These are phyloP conservation scores for Schwanniomyces sp. DNA, from an alignment of 805 yeast genomes.

Conservation along the genomic window DNA sequence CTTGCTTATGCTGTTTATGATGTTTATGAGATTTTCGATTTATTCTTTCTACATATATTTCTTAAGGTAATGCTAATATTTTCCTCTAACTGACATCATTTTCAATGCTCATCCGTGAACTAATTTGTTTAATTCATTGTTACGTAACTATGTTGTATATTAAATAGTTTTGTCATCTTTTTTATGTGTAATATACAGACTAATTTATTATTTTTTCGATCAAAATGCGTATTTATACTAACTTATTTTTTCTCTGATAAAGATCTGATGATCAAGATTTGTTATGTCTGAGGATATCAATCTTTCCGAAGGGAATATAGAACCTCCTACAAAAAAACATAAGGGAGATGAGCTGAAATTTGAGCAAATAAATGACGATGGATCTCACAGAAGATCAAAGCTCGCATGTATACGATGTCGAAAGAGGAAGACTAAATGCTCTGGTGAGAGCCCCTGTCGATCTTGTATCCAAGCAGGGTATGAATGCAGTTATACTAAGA, in stretches of 20 bases:
- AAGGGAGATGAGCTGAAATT: not conserved
- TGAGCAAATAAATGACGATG: not conserved
- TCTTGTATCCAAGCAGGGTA: slow-evolving; percentile 12
- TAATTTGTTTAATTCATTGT: not conserved
- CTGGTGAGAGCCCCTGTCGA: slow-evolving; percentile 23
- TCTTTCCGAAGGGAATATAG: not conserved
- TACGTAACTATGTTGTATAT: not conserved
- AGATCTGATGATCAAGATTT: not conserved
- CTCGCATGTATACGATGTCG: slow-evolving; percentile 25
- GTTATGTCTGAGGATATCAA: not conserved
- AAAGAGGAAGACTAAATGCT: slow-evolving; percentile 26
- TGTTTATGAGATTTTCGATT: not conserved
- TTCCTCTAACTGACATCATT: not conserved
- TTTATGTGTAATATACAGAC: not conserved
- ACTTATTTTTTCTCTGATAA: not conserved
- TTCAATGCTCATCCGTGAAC: not conserved
- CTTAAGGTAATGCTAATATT: not conserved
- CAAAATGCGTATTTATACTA: not conserved
- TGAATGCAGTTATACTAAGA: slow-evolving; percentile 21
- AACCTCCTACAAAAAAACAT: not conserved
- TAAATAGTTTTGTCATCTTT: not conserved
- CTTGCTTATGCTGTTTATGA: slow-evolving; percentile 4
- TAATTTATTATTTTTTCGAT: not conserved
- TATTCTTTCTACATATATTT: not conserved
- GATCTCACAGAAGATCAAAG: slow-evolving; percentile 7